Conservation (phyloP, 352 stramenopile species). For the Phytophthora litchii region DNA sequence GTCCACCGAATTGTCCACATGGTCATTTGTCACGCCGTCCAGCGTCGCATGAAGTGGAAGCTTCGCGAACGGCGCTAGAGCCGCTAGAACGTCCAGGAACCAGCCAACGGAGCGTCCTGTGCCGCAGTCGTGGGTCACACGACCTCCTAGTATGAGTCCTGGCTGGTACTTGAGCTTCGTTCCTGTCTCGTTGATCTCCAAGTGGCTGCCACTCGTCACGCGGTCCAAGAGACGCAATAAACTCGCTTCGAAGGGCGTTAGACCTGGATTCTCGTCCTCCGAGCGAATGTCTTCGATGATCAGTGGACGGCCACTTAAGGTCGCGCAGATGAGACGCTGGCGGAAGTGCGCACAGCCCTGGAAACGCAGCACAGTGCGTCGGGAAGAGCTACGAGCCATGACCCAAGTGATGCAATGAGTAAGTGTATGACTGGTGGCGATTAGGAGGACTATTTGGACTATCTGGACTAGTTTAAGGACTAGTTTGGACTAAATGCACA, state of each 20-base stretch:
- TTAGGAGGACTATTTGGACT: background rate
- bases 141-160: conserved; percentile 95
- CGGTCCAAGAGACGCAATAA: conserved; percentile 97
- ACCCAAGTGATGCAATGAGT: conserved; percentile 2
- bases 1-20: conserved; percentile 92
- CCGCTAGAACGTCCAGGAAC: conserved; percentile 98
- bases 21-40: conserved; percentile 95
- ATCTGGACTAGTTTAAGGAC: background rate
- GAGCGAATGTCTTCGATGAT: conserved; percentile 95
- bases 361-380: conserved; percentile 48
- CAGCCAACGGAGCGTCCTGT: conserved; percentile 93
- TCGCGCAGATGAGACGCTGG: conserved; percentile 92
- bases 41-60: conserved; percentile 94
- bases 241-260: conserved; percentile 96
- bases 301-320: conserved; percentile 92
- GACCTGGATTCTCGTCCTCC: conserved; percentile 94
- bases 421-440: conserved; percentile 18
- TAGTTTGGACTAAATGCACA: conserved; percentile 3
- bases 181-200: conserved; percentile 99
- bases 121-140: conserved; percentile 96
- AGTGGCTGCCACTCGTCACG: conserved; percentile 96
- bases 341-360: conserved; percentile 93
- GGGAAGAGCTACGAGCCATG: conserved; percentile 24
- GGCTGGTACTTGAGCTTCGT: conserved; percentile 97
- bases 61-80: conserved; percentile 98